Base-by-base conservation (phyloP, 2,329 filamentous ascomycete genomes). In the Didymella sp. region DNA sequence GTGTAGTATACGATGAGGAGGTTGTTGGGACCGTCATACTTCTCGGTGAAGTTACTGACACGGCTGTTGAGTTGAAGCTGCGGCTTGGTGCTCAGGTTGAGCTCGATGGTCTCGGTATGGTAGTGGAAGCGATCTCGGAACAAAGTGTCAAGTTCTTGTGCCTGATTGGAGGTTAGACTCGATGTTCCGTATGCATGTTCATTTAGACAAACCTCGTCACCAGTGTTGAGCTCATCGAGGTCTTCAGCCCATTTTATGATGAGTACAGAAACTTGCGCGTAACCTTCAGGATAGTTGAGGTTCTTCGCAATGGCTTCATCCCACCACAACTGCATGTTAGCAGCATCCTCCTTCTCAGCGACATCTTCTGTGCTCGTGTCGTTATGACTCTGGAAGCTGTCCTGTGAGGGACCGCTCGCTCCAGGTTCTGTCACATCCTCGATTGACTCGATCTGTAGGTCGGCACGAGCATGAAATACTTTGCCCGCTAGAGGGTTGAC, bases 1-100 rank as follows among this genome's bases (percentile, higher is more conserved):
- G 72, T 77, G 49, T 77, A 78, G 62, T 77, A 78, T 19, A 78
- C 63, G 28, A 77, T 75, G 27, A 76, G 58, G 4, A 75, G 61
- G 37, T 68, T 74, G 43, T 72, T 62, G 1, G 68, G 66, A 3
- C 71, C 72, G 31, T 75, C 66, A 31, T 74, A 51, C 19, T 68
- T 61, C 5, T 61, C 53, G 9, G 74, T 58, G 50, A 77, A 77
- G 0, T 51, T 41, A 42, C 52, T 63, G 38, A 77, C 41, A n/a
- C 68, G 58, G 0, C 47, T 50, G 24, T 70, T 63, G 15, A 78
- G 62, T 45, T 77, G 75, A n/a, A 69, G 67, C 28, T 77, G 72
- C 0, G 73, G 70, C 27, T 73, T 73, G 37, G 58, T 61, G 7
- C 63, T 57, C 4, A 73, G 56, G 22, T 76, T 69, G 8, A 77